These are phyloP conservation scores for Collybia nuda DNA, from an alignment of 768 basidiomycete genomes.

Conservation along the genomic window DNA sequence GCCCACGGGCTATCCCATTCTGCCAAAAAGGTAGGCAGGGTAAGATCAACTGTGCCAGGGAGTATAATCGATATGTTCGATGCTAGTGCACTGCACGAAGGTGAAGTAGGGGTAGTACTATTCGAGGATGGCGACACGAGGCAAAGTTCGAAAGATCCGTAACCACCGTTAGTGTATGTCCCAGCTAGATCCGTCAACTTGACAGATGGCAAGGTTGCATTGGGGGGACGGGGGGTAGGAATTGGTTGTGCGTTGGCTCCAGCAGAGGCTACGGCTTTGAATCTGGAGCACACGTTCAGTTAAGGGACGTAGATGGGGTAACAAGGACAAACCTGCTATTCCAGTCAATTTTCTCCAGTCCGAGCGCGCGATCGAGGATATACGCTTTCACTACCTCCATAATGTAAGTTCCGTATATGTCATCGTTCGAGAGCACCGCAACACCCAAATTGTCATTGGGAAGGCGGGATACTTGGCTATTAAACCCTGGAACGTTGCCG, in stretches of 20 bases:
- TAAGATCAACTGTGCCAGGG: conserved; percentile 14
- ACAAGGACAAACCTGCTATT: conserved; percentile 12
- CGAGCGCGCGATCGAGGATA: conserved; percentile 20
- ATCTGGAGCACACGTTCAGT: no score
- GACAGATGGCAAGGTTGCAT: conserved; percentile 12
- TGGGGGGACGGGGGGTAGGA: conserved; percentile 12
- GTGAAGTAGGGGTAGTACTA: background rate
- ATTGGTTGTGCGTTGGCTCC: no score
- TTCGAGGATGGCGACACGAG: conserved; percentile 8
- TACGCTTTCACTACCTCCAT: conserved; percentile 20
- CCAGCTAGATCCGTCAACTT: conserved; percentile 13
- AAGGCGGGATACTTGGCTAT: conserved; percentile 11
- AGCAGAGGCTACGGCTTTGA: background rate
- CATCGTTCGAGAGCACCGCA: conserved; percentile 26
- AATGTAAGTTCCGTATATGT: conserved; percentile 16
- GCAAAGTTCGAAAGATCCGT: conserved; percentile 18
- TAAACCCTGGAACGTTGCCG: conserved; percentile 11
- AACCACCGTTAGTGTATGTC: conserved; percentile 14
- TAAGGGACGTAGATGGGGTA: no score
- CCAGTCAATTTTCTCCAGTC: conserved; percentile 24
- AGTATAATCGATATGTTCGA: conserved; percentile 11
- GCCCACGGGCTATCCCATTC: conserved; percentile 14
- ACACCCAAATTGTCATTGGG: conserved; percentile 18
- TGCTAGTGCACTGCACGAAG: conserved; percentile 6
- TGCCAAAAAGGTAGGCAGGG: conserved; percentile 21